These are phyloP conservation scores for Triticum monococcum DNA, from an alignment of 176 grass and related monocot genomes.

Conservation along the genomic window DNA sequence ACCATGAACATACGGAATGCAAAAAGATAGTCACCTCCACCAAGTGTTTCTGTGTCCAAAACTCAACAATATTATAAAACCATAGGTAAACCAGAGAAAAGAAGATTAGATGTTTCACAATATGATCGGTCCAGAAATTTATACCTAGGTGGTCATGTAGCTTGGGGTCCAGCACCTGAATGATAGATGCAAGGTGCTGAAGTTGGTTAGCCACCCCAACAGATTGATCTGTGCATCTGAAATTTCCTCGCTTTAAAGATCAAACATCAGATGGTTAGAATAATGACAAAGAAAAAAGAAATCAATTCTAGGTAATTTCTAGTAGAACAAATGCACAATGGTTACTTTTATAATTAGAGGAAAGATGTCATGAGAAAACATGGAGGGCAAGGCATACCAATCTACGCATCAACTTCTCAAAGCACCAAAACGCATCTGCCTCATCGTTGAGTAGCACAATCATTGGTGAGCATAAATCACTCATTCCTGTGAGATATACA, in stretches of 20 bases:
- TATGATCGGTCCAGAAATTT: not conserved
- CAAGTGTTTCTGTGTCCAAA: slow-evolving; percentile 72
- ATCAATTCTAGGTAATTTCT: slow-evolving; percentile 16
- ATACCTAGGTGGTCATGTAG: slow-evolving; percentile 97
- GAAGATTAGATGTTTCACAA: not conserved
- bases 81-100: slow-evolving; percentile 2
- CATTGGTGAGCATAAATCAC: slow-evolving; percentile 98
- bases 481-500: slow-evolving; percentile 82
- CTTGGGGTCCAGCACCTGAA: slow-evolving; percentile 94
- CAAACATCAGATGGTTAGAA: slow-evolving; percentile 44
- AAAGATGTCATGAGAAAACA: slow-evolving; percentile 16
- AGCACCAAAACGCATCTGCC: slow-evolving; percentile 99
- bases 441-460: slow-evolving; percentile 91
- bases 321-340: not conserved
- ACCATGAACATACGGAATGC: slow-evolving; percentile 99
- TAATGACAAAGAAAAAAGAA: slow-evolving; percentile 27
- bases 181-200: slow-evolving; percentile 91
- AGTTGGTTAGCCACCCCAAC: slow-evolving; percentile 94
- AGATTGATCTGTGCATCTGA: slow-evolving; percentile 94
- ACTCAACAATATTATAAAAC: slow-evolving; percentile 10
- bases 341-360: not conserved
- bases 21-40: slow-evolving; percentile 98
- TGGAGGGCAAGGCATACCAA: slow-evolving; percentile 55
- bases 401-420: slow-evolving; percentile 97
- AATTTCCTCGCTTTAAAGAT: slow-evolving; percentile 95